phyloP scores from a whole-genome alignment of 768 basidiomycete species.

The Trametes cinnabarina region DNA sequence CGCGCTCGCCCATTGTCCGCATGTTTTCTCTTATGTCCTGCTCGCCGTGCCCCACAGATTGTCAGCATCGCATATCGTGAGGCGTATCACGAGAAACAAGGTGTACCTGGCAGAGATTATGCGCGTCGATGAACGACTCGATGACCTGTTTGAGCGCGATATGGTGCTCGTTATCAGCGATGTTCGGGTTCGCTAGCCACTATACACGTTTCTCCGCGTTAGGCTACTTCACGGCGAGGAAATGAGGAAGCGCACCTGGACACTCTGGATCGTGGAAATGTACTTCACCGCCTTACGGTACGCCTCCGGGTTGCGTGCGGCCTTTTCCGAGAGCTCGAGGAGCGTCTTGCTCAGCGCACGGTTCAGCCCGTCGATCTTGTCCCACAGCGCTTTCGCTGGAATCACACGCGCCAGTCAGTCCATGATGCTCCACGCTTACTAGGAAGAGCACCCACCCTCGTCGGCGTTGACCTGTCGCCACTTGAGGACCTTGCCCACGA shows the following conservation, averaged over 20 bases:
- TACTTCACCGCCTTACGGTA: conserved; percentile 62
- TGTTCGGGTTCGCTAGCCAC: conserved; percentile 47
- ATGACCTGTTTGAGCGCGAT: conserved; percentile 37
- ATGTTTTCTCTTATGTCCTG: conserved; percentile 78
- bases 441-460: conserved; percentile 43
- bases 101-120: conserved; percentile 56
- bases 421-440: no score
- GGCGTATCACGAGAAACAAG: neutral
- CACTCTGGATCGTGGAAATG: conserved; percentile 56
- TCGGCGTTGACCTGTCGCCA: conserved; percentile 73
- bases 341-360: conserved; percentile 55
- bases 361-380: conserved; percentile 59
- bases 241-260: conserved; percentile 58
- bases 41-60: no score
- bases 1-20: conserved; percentile 76
- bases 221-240: no score
- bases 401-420: no score
- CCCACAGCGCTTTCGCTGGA: conserved; percentile 70
- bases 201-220: neutral
- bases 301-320: conserved; percentile 43
- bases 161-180: conserved; percentile 38
- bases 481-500: conserved; percentile 86
- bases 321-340: conserved; percentile 46
- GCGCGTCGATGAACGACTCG: conserved; percentile 56
- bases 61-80: no score